phyloP scores from a whole-genome alignment of 495 filamentous ascomycete genomes.

The Xylaria grammica region DNA sequence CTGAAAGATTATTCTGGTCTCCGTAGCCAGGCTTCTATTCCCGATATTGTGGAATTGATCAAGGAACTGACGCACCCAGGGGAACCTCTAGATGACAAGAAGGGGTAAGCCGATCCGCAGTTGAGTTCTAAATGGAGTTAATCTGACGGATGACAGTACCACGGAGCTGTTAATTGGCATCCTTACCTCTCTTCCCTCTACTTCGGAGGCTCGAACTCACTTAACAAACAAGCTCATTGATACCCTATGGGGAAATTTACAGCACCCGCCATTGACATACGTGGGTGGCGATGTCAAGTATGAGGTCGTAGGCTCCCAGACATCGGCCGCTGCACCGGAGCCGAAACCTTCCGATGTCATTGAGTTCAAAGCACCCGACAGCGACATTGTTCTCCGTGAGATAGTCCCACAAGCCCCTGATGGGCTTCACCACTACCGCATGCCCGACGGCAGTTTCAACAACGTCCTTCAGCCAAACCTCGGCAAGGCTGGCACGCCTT shows the following conservation, averaged over 20 bases:
- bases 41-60: constrained; percentile 34
- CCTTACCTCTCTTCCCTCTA: constrained; percentile 55
- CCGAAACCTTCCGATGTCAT: constrained; percentile 29
- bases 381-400: constrained; percentile 44
- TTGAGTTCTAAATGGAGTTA: background rate
- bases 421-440: constrained; percentile 58
- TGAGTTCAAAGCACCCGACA: constrained; percentile 38
- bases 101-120: constrained; percentile 27
- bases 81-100: constrained; percentile 41
- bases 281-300: constrained; percentile 46
- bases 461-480: constrained; percentile 66
- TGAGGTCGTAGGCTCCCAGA: constrained; percentile 28
- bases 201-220: constrained; percentile 54
- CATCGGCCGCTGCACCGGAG: constrained; percentile 4
- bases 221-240: constrained; percentile 67
- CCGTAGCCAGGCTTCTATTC: constrained; percentile 28
- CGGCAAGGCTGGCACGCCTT: constrained; percentile 62
- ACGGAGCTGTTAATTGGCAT: constrained; percentile 42
- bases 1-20: constrained; percentile 35
- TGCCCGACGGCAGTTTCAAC: constrained; percentile 74
- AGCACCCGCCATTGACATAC: constrained; percentile 70
- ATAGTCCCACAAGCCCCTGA: constrained; percentile 39
- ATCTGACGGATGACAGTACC: constrained; percentile 27
- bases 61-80: constrained; percentile 31
- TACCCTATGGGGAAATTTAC: constrained; percentile 69